A percentile compares a stretch with the other conserved stretches of the same genome.
Evolutionary conservation across 495 filamentous ascomycete genomes (phyloP).

Genomic region (Penicillium lividum): DNA sequence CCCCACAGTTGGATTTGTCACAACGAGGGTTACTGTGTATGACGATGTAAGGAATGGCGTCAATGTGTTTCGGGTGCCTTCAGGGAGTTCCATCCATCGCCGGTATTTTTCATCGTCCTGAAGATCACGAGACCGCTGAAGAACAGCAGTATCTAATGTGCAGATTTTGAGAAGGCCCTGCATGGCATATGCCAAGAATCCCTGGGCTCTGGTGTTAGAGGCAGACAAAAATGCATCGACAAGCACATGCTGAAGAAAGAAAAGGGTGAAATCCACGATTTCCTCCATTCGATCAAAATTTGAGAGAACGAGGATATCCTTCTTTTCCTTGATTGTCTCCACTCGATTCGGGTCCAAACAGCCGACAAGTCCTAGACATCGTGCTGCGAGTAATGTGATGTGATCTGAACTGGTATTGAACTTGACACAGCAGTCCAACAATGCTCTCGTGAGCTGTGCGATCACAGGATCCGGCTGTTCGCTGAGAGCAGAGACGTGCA

Average conservation of each 20-base stretch:
- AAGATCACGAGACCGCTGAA: slow-evolving; percentile 50
- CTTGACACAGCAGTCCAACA: slow-evolving; percentile 81
- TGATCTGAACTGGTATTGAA: slow-evolving; percentile 66
- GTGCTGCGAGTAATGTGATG: slow-evolving; percentile 71
- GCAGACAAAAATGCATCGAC: slow-evolving; percentile 89
- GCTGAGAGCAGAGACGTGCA: slow-evolving; percentile 79
- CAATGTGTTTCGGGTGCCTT: slow-evolving; percentile 71
- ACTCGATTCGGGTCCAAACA: slow-evolving; percentile 89
- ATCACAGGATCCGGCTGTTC: slow-evolving; percentile 83
- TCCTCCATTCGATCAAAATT: slow-evolving; percentile 83
- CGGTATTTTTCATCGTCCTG: slow-evolving; percentile 58
- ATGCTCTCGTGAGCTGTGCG: slow-evolving; percentile 64
- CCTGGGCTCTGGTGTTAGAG: slow-evolving; percentile 81
- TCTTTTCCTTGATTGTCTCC: slow-evolving; percentile 74
- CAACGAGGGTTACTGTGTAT: slow-evolving; percentile 67
- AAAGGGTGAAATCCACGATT: slow-evolving; percentile 81
- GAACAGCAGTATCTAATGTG: slow-evolving; percentile 62
- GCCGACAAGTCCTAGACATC: slow-evolving; percentile 82
- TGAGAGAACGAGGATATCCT: slow-evolving; percentile 75
- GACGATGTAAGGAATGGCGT: slow-evolving; percentile 82
- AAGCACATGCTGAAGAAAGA: slow-evolving; percentile 80
- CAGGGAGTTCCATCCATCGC: slow-evolving; percentile 76
- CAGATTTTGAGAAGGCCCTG: slow-evolving; percentile 82
- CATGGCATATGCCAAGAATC: slow-evolving; percentile 90
- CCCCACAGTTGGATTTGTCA: slow-evolving; percentile 46